Conservation (phyloP, 2,329 filamentous ascomycete species). For the Fusarium lateritium region DNA sequence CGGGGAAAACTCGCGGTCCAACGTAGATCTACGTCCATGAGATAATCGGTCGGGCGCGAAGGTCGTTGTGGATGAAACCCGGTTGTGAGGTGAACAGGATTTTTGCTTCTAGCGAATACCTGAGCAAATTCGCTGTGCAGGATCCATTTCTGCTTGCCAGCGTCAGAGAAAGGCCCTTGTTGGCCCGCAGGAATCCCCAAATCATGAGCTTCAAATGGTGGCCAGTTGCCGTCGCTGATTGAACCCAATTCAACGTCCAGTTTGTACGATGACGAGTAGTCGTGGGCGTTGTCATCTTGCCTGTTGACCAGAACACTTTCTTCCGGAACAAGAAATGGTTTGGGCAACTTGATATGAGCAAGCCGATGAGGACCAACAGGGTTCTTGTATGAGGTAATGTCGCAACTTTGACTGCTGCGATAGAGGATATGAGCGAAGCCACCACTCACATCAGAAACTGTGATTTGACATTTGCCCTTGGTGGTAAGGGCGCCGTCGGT, state of each 20-base stretch:
- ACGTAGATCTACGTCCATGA: slow-evolving; percentile 64
- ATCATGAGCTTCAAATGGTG: slow-evolving; percentile 61
- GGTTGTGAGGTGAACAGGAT: slow-evolving; percentile 51
- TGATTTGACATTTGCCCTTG: slow-evolving; percentile 57
- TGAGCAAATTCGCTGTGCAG: slow-evolving; percentile 60
- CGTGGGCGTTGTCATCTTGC: slow-evolving; percentile 62
- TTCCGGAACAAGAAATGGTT: slow-evolving; percentile 67
- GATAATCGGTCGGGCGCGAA: slow-evolving; percentile 58
- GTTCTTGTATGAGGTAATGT: slow-evolving; percentile 65
- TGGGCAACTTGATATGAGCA: slow-evolving; percentile 63
- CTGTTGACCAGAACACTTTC: slow-evolving; percentile 66
- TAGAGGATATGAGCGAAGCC: slow-evolving; percentile 62
- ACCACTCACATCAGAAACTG: slow-evolving; percentile 54
- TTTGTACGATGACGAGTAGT: slow-evolving; percentile 65
- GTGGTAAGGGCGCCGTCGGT: slow-evolving; percentile 51
- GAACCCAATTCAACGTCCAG: slow-evolving; percentile 68
- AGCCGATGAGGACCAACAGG: slow-evolving; percentile 62
- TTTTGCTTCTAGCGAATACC: slow-evolving; percentile 60
- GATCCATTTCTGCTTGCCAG: slow-evolving; percentile 54
- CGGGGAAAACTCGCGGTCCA: slow-evolving; percentile 60
- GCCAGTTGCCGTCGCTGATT: slow-evolving; percentile 65
- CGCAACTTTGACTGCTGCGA: slow-evolving; percentile 69
- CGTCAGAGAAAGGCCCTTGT: slow-evolving; percentile 36
- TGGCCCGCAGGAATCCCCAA: slow-evolving; percentile 48
- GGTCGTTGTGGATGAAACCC: slow-evolving; percentile 46